Evolutionary conservation across 768 basidiomycete species (phyloP), one percentile per base, ranked within the genome.

Genomic region (Stropharia rugosoannulata): DNA sequence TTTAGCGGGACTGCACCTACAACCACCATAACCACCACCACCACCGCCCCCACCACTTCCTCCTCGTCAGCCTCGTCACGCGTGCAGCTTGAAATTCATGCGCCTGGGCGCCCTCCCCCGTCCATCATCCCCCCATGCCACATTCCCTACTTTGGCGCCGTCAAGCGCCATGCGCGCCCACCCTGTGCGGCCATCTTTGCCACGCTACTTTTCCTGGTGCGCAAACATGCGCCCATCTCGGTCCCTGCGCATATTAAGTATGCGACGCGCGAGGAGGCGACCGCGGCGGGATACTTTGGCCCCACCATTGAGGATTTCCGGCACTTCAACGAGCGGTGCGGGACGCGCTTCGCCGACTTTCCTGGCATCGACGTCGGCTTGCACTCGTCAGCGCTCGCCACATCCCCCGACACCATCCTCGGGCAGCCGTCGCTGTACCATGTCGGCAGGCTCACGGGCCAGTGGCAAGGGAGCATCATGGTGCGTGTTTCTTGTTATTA

Each of bases 401-500:
- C 45, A 4, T 59, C 57, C 9, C 49, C 64, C 3, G 59, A 62
- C 11, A 38, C 53, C 6, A 55, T 59, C 7, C 49, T 67, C 16
- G 61, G 59, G 32, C 62, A 69, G 38, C 61, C 64, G 10, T 52
- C 60, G 12, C 59, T 68, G 16, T 82, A 84, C 59, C 67, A 68
- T 49, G 69, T 76, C 19, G 81, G 77, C 10, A 68, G 70, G 1
- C 68, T 83, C 25, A 73, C 74, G 3, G 83, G 82, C 16, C 68
- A 64, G 37, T 84, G 80, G 80, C 72, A 75, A 51, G 81, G 81
- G 2, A 77, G 80, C 8, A 74, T 69, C 39, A 73, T 81, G 11
- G 82, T 83, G 58, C 52, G 76, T 49, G 38, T 10, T 42, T 47
- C 27, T 53, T 22, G 27, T 5, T n/a, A 18, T 11, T 15, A 18